phyloP scores from a whole-genome alignment of 2,329 filamentous ascomycete species.

The Hypoxylon rubiginosum region DNA sequence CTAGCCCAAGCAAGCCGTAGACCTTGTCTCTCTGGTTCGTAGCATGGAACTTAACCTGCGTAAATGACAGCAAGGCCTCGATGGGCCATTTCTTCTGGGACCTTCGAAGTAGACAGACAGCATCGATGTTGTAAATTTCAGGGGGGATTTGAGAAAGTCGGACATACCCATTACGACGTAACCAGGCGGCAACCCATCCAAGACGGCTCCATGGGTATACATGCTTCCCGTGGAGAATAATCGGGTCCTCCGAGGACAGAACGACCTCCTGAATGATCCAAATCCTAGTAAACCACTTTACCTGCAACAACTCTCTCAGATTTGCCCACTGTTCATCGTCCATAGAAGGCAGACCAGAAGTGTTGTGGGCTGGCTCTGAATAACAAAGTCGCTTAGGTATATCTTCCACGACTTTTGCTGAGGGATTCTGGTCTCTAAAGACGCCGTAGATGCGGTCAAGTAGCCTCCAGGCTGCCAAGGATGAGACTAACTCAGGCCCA shows the following conservation, averaged over 20 bases:
- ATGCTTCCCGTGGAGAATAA: slow-evolving; percentile 11
- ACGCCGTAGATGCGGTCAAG: slow-evolving; percentile 5
- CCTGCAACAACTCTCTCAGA: slow-evolving; percentile 5
- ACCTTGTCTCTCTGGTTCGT: slow-evolving; percentile 24
- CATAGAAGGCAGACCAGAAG: slow-evolving; percentile 2
- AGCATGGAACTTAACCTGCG: slow-evolving; percentile 31
- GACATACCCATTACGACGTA: slow-evolving; percentile 20
- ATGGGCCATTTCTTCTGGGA: slow-evolving; percentile 10
- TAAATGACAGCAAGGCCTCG: slow-evolving; percentile 24
- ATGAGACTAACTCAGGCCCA: neutral
- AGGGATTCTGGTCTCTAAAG: neutral
- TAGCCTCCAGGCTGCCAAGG: neutral
- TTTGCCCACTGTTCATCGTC: slow-evolving; percentile 5
- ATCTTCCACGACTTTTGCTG: neutral
- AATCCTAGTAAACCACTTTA: slow-evolving; percentile 19
- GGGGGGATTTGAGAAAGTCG: slow-evolving; percentile 9
- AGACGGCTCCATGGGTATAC: slow-evolving; percentile 9
- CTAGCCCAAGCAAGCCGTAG: slow-evolving; percentile 13
- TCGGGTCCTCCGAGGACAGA: slow-evolving; percentile 10
- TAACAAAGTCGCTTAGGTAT: slow-evolving; percentile 9
- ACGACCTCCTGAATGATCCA: slow-evolving; percentile 26
- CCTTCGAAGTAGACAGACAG: slow-evolving; percentile 12
- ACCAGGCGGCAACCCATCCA: slow-evolving; percentile 17
- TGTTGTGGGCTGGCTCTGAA: neutral
- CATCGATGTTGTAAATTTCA: slow-evolving; percentile 8